Evolutionary conservation across 768 basidiomycete species (phyloP), one percentile per base, ranked within the genome.

Genomic region (Rhodotorula taiwanensis): DNA sequence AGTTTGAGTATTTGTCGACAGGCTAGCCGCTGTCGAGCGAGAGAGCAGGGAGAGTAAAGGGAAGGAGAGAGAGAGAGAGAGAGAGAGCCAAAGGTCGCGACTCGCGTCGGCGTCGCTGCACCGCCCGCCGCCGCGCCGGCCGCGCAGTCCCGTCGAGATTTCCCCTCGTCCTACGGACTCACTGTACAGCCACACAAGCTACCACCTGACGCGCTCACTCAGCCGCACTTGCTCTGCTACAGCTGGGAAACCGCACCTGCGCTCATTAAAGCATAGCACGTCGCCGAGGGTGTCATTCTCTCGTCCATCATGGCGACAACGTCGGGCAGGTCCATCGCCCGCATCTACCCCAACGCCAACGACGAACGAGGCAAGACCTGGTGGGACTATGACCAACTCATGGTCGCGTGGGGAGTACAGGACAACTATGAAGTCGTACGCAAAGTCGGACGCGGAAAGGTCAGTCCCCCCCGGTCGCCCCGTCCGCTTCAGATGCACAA

Each of bases 321-420:
- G 33, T 52, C 63, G 13, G 58, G 53, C 20, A 48, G 64, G 13
- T 60, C 58, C 16, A 45, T 60, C 33, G 54, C 64, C 18, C 47
- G 64, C 31, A 51, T 65, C 89, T 72, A 72, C 55, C 52, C 71
- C 27, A 62, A 63, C 45, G 71, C 67, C 42, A 73, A 73, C 61
- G 71, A 72, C 43, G 64, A 62, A 49, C 59, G 62, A 21, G 71
- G 71, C 11, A 27, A 64, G n/a, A 33, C 52, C 23, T 71, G 67
- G 64, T 72, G 70, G 69, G 70, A 73, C 39, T 73, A 73, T 49
- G 72, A 97, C 81, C 93, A 92, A 76, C 81, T 97, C 23, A 90
- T 92, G 77, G 89, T 97, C 23, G 25, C 23, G 16, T 36, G 36
- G 65, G 60, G 64, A 1, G 30, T 33, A 3, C 69, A 70, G 43